phyloP scores from a whole-genome alignment of 1,284 basidiomycete species.

The Butyriboletus appendiculatus region DNA sequence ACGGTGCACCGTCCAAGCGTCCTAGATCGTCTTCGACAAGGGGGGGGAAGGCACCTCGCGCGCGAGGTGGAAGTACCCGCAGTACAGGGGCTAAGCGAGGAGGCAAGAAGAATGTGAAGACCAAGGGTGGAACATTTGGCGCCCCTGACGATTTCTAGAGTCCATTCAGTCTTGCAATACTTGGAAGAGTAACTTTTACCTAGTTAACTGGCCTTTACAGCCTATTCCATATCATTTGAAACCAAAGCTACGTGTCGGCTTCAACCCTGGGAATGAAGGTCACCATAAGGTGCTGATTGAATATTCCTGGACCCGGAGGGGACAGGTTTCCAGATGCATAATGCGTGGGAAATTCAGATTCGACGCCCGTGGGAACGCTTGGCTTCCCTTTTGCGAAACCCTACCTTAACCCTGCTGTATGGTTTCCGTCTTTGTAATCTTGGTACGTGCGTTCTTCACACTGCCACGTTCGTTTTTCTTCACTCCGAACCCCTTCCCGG shows the following conservation, averaged over 20 bases:
- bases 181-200: not conserved
- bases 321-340: no score
- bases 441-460: no score
- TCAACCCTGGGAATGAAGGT: not conserved
- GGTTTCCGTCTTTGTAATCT: no score
- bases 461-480: no score
- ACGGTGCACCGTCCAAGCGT: constrained; percentile 30
- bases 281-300: no score
- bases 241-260: not conserved
- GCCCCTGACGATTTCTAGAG: constrained; percentile 35
- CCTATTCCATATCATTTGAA: not conserved
- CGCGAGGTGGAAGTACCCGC: constrained; percentile 33
- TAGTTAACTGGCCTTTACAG: not conserved
- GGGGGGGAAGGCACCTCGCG: constrained; percentile 26
- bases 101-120: constrained; percentile 31
- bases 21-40: constrained; percentile 27
- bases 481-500: no score
- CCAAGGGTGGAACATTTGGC: constrained; percentile 38
- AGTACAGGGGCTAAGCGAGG: constrained; percentile 22
- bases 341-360: no score
- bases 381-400: no score
- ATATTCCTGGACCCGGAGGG: no score
- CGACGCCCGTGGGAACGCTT: no score
- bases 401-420: no score
- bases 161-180: not conserved